Conservation (phyloP, 176 grass and related monocot species). For the Cenchrus americanus region DNA sequence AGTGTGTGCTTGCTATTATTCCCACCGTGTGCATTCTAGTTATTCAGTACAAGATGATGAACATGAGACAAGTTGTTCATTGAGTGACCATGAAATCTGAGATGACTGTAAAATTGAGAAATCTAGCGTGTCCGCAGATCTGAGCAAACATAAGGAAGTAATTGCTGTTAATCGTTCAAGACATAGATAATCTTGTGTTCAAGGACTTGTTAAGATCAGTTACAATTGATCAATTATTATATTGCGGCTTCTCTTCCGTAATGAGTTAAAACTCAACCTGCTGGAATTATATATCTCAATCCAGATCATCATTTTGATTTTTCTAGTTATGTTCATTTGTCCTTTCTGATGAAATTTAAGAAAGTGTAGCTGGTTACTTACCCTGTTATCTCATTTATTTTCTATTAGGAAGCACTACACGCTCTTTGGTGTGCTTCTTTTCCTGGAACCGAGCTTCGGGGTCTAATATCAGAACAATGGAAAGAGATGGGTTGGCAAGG, state of each 20-base stretch:
- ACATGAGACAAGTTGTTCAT: background rate
- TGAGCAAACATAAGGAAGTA: background rate
- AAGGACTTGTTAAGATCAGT: background rate
- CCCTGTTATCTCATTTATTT: background rate
- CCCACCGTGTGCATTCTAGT: slow-evolving; percentile 8
- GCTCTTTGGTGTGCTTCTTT: slow-evolving; percentile 83
- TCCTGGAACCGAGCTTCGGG: slow-evolving; percentile 78
- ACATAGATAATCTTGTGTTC: slow-evolving; percentile 6
- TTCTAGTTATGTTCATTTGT: background rate
- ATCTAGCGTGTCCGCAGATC: background rate
- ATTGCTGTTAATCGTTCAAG: background rate
- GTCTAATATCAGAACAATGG: slow-evolving; percentile 92
- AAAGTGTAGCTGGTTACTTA: slow-evolving; percentile 20
- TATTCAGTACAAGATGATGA: background rate
- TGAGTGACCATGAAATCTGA: slow-evolving; percentile 1
- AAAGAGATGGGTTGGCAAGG: slow-evolving; percentile 99
- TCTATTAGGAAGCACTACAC: slow-evolving; percentile 71
- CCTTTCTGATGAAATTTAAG: background rate
- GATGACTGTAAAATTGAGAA: background rate
- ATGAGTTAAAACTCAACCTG: slow-evolving; percentile 17
- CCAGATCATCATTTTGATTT: slow-evolving; percentile 14
- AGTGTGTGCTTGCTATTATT: background rate
- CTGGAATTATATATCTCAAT: background rate
- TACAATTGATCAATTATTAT: background rate
- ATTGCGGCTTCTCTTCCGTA: background rate